Conservation (phyloP, 352 stramenopile genomes). For the Aphanomyces invadans region DNA sequence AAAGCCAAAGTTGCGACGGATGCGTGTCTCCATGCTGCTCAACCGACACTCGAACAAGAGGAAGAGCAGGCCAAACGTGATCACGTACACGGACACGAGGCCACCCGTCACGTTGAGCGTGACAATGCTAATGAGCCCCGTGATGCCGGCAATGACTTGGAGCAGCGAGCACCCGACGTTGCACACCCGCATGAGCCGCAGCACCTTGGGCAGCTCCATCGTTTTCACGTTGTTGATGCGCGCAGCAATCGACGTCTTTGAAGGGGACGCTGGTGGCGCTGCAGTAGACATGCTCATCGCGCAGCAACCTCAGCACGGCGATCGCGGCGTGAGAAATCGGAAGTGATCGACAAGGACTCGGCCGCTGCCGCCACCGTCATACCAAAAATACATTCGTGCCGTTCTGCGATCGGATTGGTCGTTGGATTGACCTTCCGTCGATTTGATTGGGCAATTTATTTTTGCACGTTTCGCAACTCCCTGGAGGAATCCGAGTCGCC, state of each 20-base stretch:
- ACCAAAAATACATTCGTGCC: not conserved
- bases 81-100: constrained; percentile 84
- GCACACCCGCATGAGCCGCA: constrained; percentile 78
- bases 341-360: constrained; percentile 11
- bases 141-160: constrained; percentile 71
- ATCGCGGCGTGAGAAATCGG: too few species aligned
- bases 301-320: too few species aligned
- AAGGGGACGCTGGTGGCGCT: constrained; percentile 29
- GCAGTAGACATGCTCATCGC: constrained; percentile 36
- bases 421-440: not conserved
- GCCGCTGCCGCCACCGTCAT: not conserved
- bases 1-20: constrained; percentile 82
- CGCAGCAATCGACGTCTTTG: constrained; percentile 63
- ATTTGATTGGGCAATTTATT: constrained; percentile 8
- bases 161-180: constrained; percentile 80
- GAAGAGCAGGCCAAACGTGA: constrained; percentile 83
- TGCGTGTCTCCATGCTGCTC: constrained; percentile 75
- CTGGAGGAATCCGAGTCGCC: not conserved
- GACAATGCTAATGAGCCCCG: constrained; percentile 80
- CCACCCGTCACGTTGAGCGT: constrained; percentile 86
- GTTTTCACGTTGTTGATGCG: constrained; percentile 85
- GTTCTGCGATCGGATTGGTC: not conserved
- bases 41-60: constrained; percentile 82
- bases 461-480: not conserved
- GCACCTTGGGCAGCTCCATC: constrained; percentile 82